Evolutionary conservation across 208 protist species (phyloP).

Genomic region (Balamuthia mandrillaris): DNA sequence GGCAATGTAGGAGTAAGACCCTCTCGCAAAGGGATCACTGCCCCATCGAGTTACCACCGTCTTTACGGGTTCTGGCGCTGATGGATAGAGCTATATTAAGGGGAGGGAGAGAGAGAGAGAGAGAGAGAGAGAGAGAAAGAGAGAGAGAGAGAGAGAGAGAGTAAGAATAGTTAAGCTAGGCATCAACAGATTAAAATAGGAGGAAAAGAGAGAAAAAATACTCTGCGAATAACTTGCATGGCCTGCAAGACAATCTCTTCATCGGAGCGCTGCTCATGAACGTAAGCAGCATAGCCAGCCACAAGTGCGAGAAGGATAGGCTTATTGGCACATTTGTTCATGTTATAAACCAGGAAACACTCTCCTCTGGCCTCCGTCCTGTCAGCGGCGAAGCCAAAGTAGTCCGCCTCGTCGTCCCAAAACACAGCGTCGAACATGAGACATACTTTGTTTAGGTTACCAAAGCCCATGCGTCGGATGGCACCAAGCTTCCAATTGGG

Average conservation of each 20-base stretch:
- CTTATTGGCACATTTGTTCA: neutral
- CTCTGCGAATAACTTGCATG: neutral
- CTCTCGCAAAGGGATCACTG: neutral
- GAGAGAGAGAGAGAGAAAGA: neutral
- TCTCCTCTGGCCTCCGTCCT: constrained; percentile 22
- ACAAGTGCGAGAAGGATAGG: constrained; percentile 39
- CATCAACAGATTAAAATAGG: neutral
- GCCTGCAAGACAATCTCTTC: neutral
- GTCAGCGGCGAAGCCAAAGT: constrained; percentile 3
- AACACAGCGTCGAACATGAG: neutral
- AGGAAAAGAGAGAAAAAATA: neutral
- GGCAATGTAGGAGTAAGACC: constrained; percentile 44
- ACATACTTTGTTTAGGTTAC: constrained; percentile 44
- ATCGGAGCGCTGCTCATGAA: neutral
- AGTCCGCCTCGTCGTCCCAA: constrained; percentile 11
- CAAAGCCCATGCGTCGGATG: constrained; percentile 29
- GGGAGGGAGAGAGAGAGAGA: neutral
- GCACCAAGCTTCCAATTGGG: constrained; percentile 35
- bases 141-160: neutral
- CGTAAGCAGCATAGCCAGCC: constrained; percentile 18
- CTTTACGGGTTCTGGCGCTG: neutral
- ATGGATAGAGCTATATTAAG: neutral
- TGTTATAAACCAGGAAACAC: constrained; percentile 34
- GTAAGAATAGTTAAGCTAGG: neutral
- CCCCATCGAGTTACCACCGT: constrained; percentile 39